phyloP scores from a whole-genome alignment of 2,329 filamentous ascomycete genomes.

The Ceratocystis variospora region DNA sequence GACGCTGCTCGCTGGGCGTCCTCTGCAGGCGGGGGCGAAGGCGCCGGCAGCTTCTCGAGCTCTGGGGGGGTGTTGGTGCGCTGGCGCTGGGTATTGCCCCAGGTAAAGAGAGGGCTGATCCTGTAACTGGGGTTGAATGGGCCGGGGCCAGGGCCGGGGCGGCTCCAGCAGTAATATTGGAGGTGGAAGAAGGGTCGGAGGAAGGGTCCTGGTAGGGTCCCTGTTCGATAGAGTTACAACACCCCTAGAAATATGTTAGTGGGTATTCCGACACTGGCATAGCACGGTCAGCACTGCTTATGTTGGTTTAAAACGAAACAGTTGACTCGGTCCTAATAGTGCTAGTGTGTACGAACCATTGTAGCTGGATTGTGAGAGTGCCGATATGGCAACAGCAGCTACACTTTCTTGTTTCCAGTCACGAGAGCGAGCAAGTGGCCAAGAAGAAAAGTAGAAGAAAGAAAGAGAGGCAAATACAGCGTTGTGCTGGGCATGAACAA shows the following conservation, averaged over 20 bases:
- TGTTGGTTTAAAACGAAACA: background rate
- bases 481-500: slow-evolving; percentile 1
- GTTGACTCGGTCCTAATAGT: background rate
- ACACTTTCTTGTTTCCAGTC: background rate
- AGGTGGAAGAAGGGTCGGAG: slow-evolving; percentile 4
- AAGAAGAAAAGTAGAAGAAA: slow-evolving; percentile 1
- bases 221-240: slow-evolving; percentile 7
- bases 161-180: background rate
- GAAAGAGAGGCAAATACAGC: background rate
- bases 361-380: background rate
- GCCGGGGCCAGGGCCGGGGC: background rate
- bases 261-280: background rate
- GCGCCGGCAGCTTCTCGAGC: background rate
- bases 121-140: background rate
- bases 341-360: background rate
- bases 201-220: background rate
- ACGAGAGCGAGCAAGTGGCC: background rate
- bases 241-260: slow-evolving; percentile 9
- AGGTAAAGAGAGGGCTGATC: background rate
- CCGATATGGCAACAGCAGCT: background rate
- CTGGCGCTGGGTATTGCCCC: background rate
- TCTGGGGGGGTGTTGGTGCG: background rate
- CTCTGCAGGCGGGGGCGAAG: background rate
- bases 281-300: background rate
- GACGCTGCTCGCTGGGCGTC: background rate